Evolutionary conservation across 2,329 filamentous ascomycete genomes (phyloP).

Genomic region (Calcarisporium arbuscula): DNA sequence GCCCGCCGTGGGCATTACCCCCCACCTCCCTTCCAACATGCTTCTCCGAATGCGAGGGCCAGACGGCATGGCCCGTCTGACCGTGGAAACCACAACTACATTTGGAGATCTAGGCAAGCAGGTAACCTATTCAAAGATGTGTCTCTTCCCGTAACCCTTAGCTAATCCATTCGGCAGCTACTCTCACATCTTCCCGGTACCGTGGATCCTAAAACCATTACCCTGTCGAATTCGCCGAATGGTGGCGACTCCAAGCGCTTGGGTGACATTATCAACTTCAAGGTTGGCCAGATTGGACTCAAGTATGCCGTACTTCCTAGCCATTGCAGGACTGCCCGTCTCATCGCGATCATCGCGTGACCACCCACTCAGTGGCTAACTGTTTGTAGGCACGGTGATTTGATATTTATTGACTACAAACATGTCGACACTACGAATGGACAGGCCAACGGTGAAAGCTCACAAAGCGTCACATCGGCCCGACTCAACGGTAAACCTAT

Average conservation of each 20-base stretch:
- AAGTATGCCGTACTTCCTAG: slow-evolving; percentile 33
- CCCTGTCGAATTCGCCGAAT: slow-evolving; percentile 54
- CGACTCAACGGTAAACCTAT: slow-evolving; percentile 75
- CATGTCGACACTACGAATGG: slow-evolving; percentile 40
- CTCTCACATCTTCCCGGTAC: slow-evolving; percentile 52
- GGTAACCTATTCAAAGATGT: slow-evolving; percentile 26
- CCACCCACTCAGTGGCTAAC: slow-evolving; percentile 16
- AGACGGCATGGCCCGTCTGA: slow-evolving; percentile 87
- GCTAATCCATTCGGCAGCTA: slow-evolving; percentile 34
- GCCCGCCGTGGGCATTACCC: too few relatives aligned
- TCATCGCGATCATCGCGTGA: too few relatives aligned
- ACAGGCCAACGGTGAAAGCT: slow-evolving; percentile 29
- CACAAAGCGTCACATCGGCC: slow-evolving; percentile 44
- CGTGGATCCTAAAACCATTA: slow-evolving; percentile 54
- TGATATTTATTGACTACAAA: slow-evolving; percentile 80
- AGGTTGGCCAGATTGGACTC: slow-evolving; percentile 53
- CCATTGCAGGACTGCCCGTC: slow-evolving; percentile 9
- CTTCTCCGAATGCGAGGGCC: slow-evolving; percentile 82
- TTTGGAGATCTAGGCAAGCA: slow-evolving; percentile 58
- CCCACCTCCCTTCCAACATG: too few relatives aligned
- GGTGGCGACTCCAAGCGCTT: slow-evolving; percentile 53
- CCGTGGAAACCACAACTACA: slow-evolving; percentile 64
- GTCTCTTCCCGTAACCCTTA: background rate
- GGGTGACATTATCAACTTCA: slow-evolving; percentile 49
- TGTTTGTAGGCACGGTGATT: slow-evolving; percentile 69